Percentiles rank a stretch among this genome's conserved stretches.
These are phyloP conservation scores for Ceratobasidium sp. DNA, from an alignment of 1,284 basidiomycete genomes.

Conservation along the genomic window DNA sequence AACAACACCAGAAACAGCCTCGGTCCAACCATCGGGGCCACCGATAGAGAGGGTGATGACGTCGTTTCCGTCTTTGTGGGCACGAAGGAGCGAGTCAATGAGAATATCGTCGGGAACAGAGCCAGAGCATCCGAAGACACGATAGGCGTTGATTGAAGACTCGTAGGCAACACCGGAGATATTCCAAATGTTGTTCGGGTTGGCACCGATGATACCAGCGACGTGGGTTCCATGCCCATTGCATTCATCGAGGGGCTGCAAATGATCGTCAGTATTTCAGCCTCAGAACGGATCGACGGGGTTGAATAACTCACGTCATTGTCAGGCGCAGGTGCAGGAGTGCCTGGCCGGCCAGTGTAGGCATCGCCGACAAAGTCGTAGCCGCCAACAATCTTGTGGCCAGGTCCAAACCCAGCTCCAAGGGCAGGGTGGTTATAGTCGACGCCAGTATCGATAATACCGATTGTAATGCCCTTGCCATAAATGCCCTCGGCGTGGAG, in stretches of 20 bases:
- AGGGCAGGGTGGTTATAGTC: conserved; percentile 56
- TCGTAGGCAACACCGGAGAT: conserved; percentile 41
- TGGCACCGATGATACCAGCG: conserved; percentile 52
- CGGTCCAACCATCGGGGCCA: conserved; percentile 49
- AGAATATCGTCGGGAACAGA: conserved; percentile 33
- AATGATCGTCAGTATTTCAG: neutral
- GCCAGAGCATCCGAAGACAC: conserved; percentile 39
- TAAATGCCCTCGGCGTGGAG: conserved; percentile 54
- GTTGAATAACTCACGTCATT: conserved; percentile 18
- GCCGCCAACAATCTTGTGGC: conserved; percentile 51
- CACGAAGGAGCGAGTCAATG: conserved; percentile 43
- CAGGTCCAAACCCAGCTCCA: conserved; percentile 54
- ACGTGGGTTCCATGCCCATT: conserved; percentile 51
- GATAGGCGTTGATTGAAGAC: conserved; percentile 31
- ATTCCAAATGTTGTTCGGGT: conserved; percentile 48
- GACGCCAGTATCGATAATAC: conserved; percentile 55
- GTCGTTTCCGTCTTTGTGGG: conserved; percentile 50
- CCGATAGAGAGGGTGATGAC: conserved; percentile 55
- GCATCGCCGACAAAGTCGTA: conserved; percentile 55
- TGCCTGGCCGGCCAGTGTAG: neutral
- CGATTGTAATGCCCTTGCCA: conserved; percentile 56
- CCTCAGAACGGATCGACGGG: no score
- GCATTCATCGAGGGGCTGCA: conserved; percentile 49
- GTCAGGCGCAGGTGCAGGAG: neutral
- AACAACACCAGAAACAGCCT: conserved; percentile 48